Evolutionary conservation across 2,329 filamentous ascomycete species (phyloP).

Genomic region (Calonectria pauciramosa): DNA sequence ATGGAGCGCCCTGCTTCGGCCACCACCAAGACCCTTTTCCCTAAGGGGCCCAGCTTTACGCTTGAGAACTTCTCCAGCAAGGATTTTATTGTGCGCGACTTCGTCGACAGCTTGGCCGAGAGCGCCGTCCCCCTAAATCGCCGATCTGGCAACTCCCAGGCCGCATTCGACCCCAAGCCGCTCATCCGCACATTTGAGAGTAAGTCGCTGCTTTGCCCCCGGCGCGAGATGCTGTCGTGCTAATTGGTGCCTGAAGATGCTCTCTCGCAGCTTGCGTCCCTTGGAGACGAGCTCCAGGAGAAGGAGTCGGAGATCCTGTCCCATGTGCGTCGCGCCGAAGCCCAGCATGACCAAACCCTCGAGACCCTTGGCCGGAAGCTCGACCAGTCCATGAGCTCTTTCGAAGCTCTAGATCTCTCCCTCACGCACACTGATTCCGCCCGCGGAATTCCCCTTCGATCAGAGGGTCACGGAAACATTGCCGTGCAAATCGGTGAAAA

Average conservation of each 20-base stretch:
- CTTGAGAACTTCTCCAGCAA: conserved; percentile 89
- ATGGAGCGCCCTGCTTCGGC: conserved; percentile 62
- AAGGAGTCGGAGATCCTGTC: conserved; percentile 92
- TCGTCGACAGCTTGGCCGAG: conserved; percentile 93
- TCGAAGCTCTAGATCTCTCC: conserved; percentile 89
- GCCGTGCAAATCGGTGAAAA: conserved; percentile 96
- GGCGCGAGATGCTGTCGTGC: conserved; percentile 14
- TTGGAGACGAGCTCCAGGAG: conserved; percentile 88
- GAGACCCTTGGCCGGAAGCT: conserved; percentile 90
- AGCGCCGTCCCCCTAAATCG: conserved; percentile 84
- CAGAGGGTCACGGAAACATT: conserved; percentile 81
- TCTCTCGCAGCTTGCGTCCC: conserved; percentile 75
- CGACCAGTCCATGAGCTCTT: conserved; percentile 91
- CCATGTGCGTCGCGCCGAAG: conserved; percentile 90
- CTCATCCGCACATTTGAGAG: conserved; percentile 95
- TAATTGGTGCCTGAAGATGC: conserved; percentile 60
- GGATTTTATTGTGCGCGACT: conserved; percentile 98
- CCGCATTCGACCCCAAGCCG: conserved; percentile 92
- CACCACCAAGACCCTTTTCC: conserved; percentile 77
- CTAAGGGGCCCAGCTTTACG: conserved; percentile 84
- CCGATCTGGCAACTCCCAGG: conserved; percentile 76
- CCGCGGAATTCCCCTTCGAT: conserved; percentile 49
- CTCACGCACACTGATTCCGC: conserved; percentile 72
- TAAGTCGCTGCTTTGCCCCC: conserved; percentile 50
- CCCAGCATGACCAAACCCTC: conserved; percentile 91